Evolutionary conservation across 192 early-diverging fungal species (phyloP).

Genomic region (Entophlyctis luteolus): DNA sequence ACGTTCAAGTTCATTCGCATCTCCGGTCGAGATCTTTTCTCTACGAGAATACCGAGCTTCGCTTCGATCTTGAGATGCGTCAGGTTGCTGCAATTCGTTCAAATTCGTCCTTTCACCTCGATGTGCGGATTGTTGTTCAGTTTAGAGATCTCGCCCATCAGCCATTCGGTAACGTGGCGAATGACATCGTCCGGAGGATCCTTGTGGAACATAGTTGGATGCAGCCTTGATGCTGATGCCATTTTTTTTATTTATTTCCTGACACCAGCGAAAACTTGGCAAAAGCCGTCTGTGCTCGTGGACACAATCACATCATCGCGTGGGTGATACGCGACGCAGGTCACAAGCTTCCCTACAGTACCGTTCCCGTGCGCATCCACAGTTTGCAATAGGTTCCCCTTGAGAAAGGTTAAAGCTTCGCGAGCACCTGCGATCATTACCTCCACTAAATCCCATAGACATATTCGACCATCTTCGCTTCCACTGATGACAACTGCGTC

Average conservation of each 20-base stretch:
- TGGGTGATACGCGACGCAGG: conserved; percentile 69
- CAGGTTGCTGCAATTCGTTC: neutral
- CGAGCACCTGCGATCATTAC: conserved; percentile 26
- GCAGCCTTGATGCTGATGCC: neutral
- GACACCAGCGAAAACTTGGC: neutral
- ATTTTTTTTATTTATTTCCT: neutral
- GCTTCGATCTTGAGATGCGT: conserved; percentile 71
- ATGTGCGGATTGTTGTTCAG: conserved; percentile 21
- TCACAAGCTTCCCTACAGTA: conserved; percentile 45
- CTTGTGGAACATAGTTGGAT: conserved; percentile 8
- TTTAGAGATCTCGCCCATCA: conserved; percentile 2
- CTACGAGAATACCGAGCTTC: conserved; percentile 79
- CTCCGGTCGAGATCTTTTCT: conserved; percentile 56
- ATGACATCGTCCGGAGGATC: conserved; percentile 17
- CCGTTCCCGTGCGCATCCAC: conserved; percentile 50
- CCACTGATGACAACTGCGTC: conserved; percentile 78
- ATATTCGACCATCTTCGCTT: conserved; percentile 82
- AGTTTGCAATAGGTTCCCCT: conserved; percentile 47
- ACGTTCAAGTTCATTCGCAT: conserved; percentile 40
- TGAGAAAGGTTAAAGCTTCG: neutral
- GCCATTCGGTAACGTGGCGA: conserved; percentile 16
- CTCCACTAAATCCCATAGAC: conserved; percentile 81
- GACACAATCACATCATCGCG: conserved; percentile 57
- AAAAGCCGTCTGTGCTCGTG: conserved; percentile 61
- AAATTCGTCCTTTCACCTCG: too few relatives aligned